Evolutionary conservation across 139 green algal species (phyloP).

Genomic region (Eudorina sp.): DNA sequence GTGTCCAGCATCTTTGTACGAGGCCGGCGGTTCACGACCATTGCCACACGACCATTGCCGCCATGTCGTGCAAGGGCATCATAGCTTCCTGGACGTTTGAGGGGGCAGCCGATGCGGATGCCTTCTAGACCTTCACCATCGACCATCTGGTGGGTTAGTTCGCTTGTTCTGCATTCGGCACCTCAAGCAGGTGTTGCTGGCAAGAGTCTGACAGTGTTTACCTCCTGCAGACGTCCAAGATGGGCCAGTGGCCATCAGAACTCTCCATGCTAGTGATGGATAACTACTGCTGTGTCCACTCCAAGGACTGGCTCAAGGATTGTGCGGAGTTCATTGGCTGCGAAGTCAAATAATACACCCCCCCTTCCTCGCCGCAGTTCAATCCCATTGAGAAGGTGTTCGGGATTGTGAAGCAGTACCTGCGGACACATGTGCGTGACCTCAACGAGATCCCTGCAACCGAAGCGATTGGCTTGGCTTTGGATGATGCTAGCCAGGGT

Average conservation of each 20-base stretch:
- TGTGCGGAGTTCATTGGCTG: neutral
- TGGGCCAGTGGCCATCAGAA: neutral
- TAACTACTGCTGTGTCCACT: neutral
- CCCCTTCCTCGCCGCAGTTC: neutral
- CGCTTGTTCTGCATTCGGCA: too few relatives aligned
- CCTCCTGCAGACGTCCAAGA: neutral
- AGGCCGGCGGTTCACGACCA: neutral
- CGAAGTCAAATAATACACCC: neutral
- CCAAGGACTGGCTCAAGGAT: neutral
- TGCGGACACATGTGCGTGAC: neutral
- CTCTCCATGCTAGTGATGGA: neutral
- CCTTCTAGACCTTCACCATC: neutral
- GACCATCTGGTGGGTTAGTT: neutral
- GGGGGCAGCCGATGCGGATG: neutral
- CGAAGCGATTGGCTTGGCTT: neutral
- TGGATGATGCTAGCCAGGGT: neutral
- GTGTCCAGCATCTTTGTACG: neutral
- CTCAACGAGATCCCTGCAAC: neutral
- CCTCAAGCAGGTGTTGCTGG: too few relatives aligned
- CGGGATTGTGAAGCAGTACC: neutral
- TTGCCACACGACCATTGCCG: neutral
- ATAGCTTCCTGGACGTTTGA: neutral
- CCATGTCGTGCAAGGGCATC: neutral
- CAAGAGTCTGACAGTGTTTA: too few relatives aligned
- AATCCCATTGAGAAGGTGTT: conserved; percentile 23